Percentiles rank a stretch among this genome's conserved stretches.
phyloP scores from a whole-genome alignment of 2,329 filamentous ascomycete genomes.

The Nannizziopsis arthrosporioides region DNA sequence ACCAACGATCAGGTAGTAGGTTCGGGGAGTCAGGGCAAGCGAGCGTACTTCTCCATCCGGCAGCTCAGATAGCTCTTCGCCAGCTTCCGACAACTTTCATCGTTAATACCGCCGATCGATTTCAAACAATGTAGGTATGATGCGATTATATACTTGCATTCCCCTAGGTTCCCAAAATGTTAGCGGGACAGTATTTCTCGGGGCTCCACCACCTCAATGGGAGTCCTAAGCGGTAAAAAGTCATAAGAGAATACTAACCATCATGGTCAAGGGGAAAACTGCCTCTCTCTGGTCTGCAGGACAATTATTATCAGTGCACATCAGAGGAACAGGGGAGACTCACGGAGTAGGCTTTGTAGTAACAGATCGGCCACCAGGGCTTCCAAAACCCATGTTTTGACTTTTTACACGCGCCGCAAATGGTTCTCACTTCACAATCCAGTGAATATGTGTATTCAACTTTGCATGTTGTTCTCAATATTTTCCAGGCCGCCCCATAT shows the following conservation, averaged over 20 bases:
- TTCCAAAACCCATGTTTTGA: slow-evolving; percentile 48
- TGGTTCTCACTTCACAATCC: too few relatives aligned
- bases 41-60: slow-evolving; percentile 78
- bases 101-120: slow-evolving; percentile 69
- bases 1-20: neutral
- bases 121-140: slow-evolving; percentile 81
- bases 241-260: slow-evolving; percentile 36
- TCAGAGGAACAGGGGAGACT: slow-evolving; percentile 26
- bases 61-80: slow-evolving; percentile 84
- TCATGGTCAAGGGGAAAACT: slow-evolving; percentile 96
- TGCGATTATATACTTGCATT: slow-evolving; percentile 84
- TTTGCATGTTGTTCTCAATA: too few relatives aligned
- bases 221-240: neutral
- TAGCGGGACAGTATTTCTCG: neutral
- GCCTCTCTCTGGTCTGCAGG: slow-evolving; percentile 66
- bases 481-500: too few relatives aligned
- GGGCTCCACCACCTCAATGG: neutral
- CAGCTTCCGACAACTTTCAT: slow-evolving; percentile 68
- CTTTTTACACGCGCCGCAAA: too few relatives aligned
- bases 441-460: too few relatives aligned
- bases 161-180: slow-evolving; percentile 44
- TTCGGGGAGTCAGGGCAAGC: neutral
- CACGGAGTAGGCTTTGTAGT: slow-evolving; percentile 60
- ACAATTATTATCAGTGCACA: slow-evolving; percentile 1
- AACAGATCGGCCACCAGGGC: slow-evolving; percentile 54